Evolutionary conservation across 495 filamentous ascomycete genomes (phyloP), one percentile per base, ranked within the genome.

Genomic region (Xylaria venustula): DNA sequence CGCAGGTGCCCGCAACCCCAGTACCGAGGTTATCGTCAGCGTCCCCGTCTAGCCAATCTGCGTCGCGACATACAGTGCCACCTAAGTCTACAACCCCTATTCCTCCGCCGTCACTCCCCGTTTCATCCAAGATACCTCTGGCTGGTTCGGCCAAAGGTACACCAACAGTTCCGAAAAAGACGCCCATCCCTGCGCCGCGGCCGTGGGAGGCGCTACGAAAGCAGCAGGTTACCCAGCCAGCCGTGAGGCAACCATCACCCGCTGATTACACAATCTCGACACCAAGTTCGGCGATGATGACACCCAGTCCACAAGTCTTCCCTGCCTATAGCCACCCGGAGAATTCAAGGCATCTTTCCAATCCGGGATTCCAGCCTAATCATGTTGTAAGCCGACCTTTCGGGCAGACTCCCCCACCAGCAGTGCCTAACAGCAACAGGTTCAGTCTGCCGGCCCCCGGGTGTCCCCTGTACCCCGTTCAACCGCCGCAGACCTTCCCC

Each of bases 331-430:
- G 50, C 36, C 50, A 47, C 45, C 8, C 19, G 25, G 64, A 55
- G 59, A 48, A 42, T 26, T 19, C 51, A 41, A 55, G 60, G 62
- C 66, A 67, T 53, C 42, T 64, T 28, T 36, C 64, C 54, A 53
- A 54, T n/a, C 48, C 41, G 64, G 69, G 59, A 63, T 49, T 56
- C 48, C 60, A 65, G 61, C 58, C 63, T 34, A 69, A 67, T 66
- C 62, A 69, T 62, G 69, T 67, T 67, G 69, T 71, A 71, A 71
- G 69, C 69, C 62, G 64, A 69, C 67, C 67, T 58, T 67, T 66
- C 34, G 66, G 59, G 62, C 67, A 67, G 49, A 64, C 61, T 45
- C 58, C 60, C 48, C 59, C 63, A 64, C 62, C 66, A 64, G 63
- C 64, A 64, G 58, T 63, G 67, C 62, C 69, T 71, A 69, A 71